Conservation (phyloP, 2,329 filamentous ascomycete genomes). For the Cordyceps militaris region DNA sequence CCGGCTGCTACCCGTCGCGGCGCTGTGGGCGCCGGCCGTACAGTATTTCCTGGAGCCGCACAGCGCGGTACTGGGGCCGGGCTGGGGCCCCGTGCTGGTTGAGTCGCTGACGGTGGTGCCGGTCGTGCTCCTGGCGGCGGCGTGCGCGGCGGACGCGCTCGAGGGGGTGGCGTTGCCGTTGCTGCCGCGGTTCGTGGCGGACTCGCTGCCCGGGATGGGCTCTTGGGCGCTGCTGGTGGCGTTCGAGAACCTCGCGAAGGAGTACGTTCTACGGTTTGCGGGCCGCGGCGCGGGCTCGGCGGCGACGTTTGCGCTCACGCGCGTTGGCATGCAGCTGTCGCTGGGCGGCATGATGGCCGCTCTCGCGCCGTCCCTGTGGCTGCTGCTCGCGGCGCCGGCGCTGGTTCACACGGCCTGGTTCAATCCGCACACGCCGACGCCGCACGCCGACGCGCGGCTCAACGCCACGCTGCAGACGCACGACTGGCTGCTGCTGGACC, state of each 20-base stretch:
- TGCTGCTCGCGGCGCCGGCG: constrained; percentile 63
- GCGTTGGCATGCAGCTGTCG: constrained; percentile 64
- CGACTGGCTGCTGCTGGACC: constrained; percentile 70
- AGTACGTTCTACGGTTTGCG: constrained; percentile 8
- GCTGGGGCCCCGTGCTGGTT: constrained; percentile 67
- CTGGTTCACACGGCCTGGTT: constrained; percentile 62
- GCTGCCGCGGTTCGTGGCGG: constrained; percentile 50
- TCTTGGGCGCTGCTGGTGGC: constrained; percentile 59
- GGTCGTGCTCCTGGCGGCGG: constrained; percentile 55
- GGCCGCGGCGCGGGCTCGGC: neutral
- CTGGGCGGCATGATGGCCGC: constrained; percentile 58
- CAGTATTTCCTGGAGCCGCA: constrained; percentile 65
- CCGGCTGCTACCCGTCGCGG: constrained; percentile 61
- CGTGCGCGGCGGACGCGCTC: constrained; percentile 55
- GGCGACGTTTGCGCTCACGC: constrained; percentile 55
- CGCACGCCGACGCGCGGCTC: constrained; percentile 51
- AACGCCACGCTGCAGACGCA: constrained; percentile 59
- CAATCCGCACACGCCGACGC: constrained; percentile 67
- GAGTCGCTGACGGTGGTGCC: constrained; percentile 69
- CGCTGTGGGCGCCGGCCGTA: constrained; percentile 64
- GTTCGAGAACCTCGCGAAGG: constrained; percentile 27
- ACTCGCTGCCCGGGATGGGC: constrained; percentile 57
- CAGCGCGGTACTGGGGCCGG: constrained; percentile 59
- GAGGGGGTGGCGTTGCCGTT: constrained; percentile 52
- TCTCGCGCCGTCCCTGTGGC: constrained; percentile 60